Base-by-base conservation (phyloP, 1,284 basidiomycete species). In the Ustilago curta region DNA sequence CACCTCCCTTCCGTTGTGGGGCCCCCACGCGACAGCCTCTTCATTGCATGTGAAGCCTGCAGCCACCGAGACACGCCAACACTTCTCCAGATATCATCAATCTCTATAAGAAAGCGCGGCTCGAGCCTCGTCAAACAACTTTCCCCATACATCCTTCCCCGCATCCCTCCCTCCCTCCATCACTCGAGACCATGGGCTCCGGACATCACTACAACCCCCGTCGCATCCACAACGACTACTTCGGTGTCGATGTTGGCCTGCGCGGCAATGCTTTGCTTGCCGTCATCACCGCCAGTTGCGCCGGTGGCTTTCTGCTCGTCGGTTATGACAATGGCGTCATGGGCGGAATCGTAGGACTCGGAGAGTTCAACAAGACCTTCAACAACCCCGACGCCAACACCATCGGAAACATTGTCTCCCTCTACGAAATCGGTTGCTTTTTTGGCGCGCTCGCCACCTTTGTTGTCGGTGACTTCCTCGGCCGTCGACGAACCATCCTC, bases 401-500 rank as follows among this genome's bases (percentile, higher is more conserved):
- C 2, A 65, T 77, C 54, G 75, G 75, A 19, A 77, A 77, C 62
- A 77, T 77, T 35, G 75, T 77, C 27, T 64, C 71, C 1, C 63
- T 77, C 7, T 77, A 77, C 67, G 65, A 77, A 37, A 63, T 77
- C 27, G 75, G 75, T 3, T 73, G 70, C 55, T 64, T 77, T 23
- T 21, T 77, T 40, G 75, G 75, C 16, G 67, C 70, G 12, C 60
- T 77, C 21, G 49, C 63, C 19, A 69, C 71, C 29, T 64, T 77
- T 23, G 50, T 77, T 21, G 35, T 66, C 16, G 75, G 75, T 52
- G 75, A 77, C 40, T 37, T 29, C 29, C 64, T 69, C 45, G 75
- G 75, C 2, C 62, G 75, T 43, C 53, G 75, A 6, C 59, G 63
- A 2, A 67, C 71, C 32, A 79, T 83, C 57, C 63, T 72, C 27